Base-by-base conservation (phyloP, 2,329 filamentous ascomycete genomes). In the Claviceps paspali region DNA sequence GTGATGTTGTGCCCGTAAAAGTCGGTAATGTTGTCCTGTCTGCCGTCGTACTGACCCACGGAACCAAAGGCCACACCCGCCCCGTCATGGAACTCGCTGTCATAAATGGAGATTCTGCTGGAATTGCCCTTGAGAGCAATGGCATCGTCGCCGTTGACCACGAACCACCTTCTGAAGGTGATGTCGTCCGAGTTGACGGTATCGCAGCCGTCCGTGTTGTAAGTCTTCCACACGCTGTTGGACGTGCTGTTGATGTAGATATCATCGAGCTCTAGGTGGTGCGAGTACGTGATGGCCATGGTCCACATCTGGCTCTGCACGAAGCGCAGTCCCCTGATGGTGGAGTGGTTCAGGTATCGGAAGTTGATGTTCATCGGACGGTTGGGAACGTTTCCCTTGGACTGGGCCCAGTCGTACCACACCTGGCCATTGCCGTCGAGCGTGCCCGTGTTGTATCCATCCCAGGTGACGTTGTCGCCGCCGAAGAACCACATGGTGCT, bases 221-320 rank as follows among this genome's bases (percentile, higher is more conserved):
- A 50, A 1, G 54, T 56, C 41, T 44, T 53, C 44, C 53, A 51
- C 37, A 47, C 37, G 35, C 47, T 51, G 9, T 36, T 43, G 1
- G 55, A 58, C 1, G 62, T 65, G 48, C 62, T 73, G 52, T 73
- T 73, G 38, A 72, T 60, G 42, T 62, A 67, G 4, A 74, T 69
- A 41, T 67, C 59, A 35, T 67, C 56, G 6, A 74, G 54, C 1
- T 66, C 51, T 2, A 67, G 52, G 34, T 66, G 52, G 6, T 61
- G 42, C 3, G 64, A 66, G 47, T 66, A 53, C 8, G 66, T 67
- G 22, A 72, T 60, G 1, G 65, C 65, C 60, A 74, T 66, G 0
- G 67, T 67, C 63, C 72, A 76, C 71, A 76, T 76, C 52, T 76
- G 71, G 41, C 63, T 69, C 41, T 70, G 63, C 6, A 76, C 52